Percentiles rank a stretch among this genome's conserved stretches.
These are phyloP conservation scores for Elongisporangium undulatum DNA, from an alignment of 352 stramenopile species.

Conservation along the genomic window DNA sequence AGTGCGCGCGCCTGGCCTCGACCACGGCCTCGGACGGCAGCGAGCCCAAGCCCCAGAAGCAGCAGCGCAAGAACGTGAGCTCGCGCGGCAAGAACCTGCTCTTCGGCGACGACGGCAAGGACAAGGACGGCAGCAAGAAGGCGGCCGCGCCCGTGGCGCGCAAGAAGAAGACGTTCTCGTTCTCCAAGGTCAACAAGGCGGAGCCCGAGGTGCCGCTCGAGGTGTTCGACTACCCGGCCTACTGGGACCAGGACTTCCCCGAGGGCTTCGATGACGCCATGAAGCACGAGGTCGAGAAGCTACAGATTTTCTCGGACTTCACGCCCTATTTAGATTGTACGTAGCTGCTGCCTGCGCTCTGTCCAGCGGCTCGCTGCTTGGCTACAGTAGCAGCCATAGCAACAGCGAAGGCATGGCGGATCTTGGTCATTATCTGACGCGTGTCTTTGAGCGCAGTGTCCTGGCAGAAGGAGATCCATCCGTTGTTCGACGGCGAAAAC, in stretches of 20 bases:
- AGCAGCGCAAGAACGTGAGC: slow-evolving; percentile 19
- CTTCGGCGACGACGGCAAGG: slow-evolving; percentile 17
- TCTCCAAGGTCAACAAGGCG: slow-evolving; percentile 36
- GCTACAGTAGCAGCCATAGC: not conserved
- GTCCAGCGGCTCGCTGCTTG: not conserved
- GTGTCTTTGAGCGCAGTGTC: slow-evolving; percentile 24
- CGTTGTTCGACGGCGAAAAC: slow-evolving; percentile 53
- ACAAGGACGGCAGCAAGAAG: slow-evolving; percentile 3
- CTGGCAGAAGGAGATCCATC: slow-evolving; percentile 79
- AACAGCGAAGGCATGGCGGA: not conserved
- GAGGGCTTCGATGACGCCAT: slow-evolving; percentile 66
- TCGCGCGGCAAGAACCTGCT: slow-evolving; percentile 25
- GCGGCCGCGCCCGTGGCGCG: slow-evolving; percentile 13
- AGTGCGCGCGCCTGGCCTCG: slow-evolving; percentile 8
- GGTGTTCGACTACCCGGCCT: slow-evolving; percentile 67
- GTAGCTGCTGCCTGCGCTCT: slow-evolving; percentile 4
- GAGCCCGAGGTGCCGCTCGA: slow-evolving; percentile 41
- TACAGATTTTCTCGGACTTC: slow-evolving; percentile 80
- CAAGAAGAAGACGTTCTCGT: slow-evolving; percentile 74
- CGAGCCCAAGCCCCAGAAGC: slow-evolving; percentile 17
- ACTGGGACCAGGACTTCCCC: slow-evolving; percentile 75
- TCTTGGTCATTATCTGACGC: not conserved
- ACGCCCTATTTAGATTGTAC: slow-evolving; percentile 61
- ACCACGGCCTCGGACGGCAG: slow-evolving; percentile 10
- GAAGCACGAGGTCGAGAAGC: slow-evolving; percentile 86